Conservation (phyloP, 176 grass and related monocot genomes). For the Puccinellia tenuiflora region DNA sequence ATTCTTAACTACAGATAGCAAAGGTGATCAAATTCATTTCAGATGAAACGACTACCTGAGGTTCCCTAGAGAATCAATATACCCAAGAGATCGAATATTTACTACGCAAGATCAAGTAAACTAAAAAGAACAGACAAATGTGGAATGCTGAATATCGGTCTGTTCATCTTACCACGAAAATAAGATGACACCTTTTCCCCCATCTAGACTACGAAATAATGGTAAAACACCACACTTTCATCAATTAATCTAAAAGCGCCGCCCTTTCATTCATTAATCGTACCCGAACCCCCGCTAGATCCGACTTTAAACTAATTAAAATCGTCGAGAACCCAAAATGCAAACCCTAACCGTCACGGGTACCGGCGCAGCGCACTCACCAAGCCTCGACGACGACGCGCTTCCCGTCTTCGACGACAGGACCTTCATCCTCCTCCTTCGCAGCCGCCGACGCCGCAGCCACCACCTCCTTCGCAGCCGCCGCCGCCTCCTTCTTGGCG, state of each 20-base stretch:
- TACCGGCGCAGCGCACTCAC: background rate
- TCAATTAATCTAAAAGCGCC: background rate
- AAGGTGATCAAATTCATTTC: background rate
- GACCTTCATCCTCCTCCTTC: background rate
- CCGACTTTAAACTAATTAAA: background rate
- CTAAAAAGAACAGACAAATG: too few relatives aligned
- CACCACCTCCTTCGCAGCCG: too few relatives aligned
- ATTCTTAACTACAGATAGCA: background rate
- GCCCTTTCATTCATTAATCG: background rate
- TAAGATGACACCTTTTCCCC: background rate
- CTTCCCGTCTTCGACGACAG: background rate
- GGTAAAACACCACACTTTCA: background rate
- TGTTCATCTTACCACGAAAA: background rate
- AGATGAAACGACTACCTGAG: background rate
- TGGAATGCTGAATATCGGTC: background rate
- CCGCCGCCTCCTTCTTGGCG: background rate
- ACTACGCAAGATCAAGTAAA: background rate
- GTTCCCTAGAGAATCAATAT: background rate
- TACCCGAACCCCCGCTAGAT: background rate
- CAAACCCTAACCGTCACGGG: background rate
- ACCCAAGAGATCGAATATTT: background rate
- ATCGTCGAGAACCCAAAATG: background rate
- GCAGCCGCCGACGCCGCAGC: background rate
- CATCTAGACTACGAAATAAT: background rate
- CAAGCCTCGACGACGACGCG: conserved; percentile 1